These are phyloP conservation scores for Amanita rimosa DNA, from an alignment of 768 basidiomycete genomes.

Conservation along the genomic window DNA sequence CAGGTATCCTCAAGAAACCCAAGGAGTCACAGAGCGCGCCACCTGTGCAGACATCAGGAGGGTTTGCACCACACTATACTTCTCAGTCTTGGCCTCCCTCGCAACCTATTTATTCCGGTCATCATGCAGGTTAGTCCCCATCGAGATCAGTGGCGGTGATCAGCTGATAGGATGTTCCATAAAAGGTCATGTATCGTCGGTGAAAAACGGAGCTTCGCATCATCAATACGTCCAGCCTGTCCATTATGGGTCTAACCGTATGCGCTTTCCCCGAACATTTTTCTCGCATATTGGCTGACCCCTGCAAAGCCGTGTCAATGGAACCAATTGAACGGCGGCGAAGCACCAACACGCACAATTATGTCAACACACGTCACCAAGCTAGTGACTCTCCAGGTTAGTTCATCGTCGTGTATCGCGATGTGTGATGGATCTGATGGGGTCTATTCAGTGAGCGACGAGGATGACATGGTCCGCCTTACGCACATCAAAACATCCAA, in stretches of 20 bases:
- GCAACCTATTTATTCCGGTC: background rate
- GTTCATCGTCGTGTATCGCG: background rate
- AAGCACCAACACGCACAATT: background rate
- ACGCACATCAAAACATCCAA: conserved; percentile 10
- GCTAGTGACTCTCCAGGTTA: conserved; percentile 4
- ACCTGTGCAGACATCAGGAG: conserved; percentile 4
- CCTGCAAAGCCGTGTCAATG: background rate
- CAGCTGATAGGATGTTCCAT: background rate
- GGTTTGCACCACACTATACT: background rate
- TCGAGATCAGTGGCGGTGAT: background rate
- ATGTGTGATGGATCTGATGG: background rate
- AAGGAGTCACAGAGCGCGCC: background rate
- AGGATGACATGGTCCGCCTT: background rate
- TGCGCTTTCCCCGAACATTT: background rate
- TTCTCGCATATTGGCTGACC: background rate
- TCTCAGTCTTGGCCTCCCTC: background rate
- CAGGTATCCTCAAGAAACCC: conserved; percentile 3
- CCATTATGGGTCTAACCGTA: conserved; percentile 1
- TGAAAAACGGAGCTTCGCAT: conserved; percentile 1
- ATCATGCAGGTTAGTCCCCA: conserved; percentile 5
- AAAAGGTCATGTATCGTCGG: conserved; percentile 2
- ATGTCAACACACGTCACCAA: background rate
- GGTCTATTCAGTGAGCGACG: background rate
- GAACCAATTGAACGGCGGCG: background rate
- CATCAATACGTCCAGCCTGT: background rate